phyloP scores from a whole-genome alignment of 164 flowering plant genomes.

The Vitis rotundifolia region DNA sequence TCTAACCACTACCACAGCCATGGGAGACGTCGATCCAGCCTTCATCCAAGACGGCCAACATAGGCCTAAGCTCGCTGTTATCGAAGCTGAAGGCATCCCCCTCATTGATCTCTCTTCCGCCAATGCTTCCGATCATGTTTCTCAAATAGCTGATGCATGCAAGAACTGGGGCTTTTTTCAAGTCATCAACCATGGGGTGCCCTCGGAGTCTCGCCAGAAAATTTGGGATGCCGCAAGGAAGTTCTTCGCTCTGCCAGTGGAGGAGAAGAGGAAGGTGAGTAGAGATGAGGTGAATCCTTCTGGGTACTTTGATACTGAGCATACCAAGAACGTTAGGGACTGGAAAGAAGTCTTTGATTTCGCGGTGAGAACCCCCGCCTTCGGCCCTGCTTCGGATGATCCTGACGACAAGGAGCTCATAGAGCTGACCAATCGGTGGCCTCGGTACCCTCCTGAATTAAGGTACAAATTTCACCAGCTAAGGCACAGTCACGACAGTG shows the following conservation, averaged over 20 bases:
- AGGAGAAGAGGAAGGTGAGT: constrained; percentile 49
- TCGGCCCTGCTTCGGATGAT: constrained; percentile 29
- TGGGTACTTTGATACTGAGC: constrained; percentile 52
- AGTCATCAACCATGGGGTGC: constrained; percentile 57
- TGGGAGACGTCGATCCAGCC: too few species aligned
- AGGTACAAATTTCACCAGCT: constrained; percentile 21
- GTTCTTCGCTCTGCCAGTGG: constrained; percentile 40
- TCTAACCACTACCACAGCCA: too few species aligned
- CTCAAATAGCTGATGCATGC: constrained; percentile 20
- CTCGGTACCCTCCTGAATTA: constrained; percentile 31
- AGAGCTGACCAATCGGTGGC: constrained; percentile 37
- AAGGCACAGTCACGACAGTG: too few species aligned
- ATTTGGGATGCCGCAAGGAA: constrained; percentile 25
- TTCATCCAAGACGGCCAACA: too few species aligned
- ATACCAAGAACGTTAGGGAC: constrained; percentile 59
- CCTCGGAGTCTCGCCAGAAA: constrained; percentile 15
- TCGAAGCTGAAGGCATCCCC: too few species aligned
- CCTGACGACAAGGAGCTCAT: constrained; percentile 27
- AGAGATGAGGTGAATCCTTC: constrained; percentile 33
- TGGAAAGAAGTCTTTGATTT: constrained; percentile 66
- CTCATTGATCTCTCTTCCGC: too few species aligned
- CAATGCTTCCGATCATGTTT: too few species aligned
- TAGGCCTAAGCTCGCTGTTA: too few species aligned
- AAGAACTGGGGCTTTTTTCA: constrained; percentile 48
- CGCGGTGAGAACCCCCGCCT: constrained; percentile 17